Percentiles rank a stretch among this genome's conserved stretches.
Evolutionary conservation across 2,329 filamentous ascomycete genomes (phyloP).

Genomic region (Verticillium zaregamsianum): DNA sequence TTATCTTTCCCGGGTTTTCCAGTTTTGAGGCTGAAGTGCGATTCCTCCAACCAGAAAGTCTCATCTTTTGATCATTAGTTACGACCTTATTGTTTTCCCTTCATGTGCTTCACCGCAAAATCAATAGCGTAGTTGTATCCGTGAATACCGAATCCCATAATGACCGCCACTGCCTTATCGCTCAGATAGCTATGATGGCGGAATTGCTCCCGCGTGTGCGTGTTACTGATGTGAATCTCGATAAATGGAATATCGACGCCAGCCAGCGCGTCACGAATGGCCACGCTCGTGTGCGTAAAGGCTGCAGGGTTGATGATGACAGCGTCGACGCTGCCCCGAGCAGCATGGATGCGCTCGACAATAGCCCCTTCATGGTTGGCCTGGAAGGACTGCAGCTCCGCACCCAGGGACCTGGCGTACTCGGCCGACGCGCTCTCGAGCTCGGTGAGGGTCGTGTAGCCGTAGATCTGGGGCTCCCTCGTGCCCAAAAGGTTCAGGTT

Average conservation of each 20-base stretch:
- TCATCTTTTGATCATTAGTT: not conserved
- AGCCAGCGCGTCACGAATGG: slow-evolving; percentile 66
- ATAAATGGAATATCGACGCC: slow-evolving; percentile 70
- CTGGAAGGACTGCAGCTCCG: slow-evolving; percentile 48
- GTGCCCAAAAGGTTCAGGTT: too few relatives aligned
- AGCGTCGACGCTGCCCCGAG: slow-evolving; percentile 53
- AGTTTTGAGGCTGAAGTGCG: not conserved
- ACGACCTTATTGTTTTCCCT: not conserved
- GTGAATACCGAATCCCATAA: not conserved
- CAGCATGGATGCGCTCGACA: slow-evolving; percentile 68
- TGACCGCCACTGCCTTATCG: not conserved
- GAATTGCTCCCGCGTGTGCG: slow-evolving; percentile 66
- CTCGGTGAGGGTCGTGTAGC: too few relatives aligned
- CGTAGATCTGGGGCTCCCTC: too few relatives aligned
- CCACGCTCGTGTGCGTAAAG: slow-evolving; percentile 73
- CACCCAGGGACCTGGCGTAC: not conserved
- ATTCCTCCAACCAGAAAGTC: not conserved
- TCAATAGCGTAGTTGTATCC: not conserved
- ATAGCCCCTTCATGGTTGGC: slow-evolving; percentile 77
- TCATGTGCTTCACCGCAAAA: not conserved
- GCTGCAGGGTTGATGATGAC: slow-evolving; percentile 74
- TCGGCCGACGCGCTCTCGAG: not conserved
- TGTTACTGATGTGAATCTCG: slow-evolving; percentile 73
- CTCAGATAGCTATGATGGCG: not conserved
- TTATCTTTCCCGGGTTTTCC: not conserved